phyloP scores from a whole-genome alignment of 768 basidiomycete genomes.

The Podaxis pistillaris region DNA sequence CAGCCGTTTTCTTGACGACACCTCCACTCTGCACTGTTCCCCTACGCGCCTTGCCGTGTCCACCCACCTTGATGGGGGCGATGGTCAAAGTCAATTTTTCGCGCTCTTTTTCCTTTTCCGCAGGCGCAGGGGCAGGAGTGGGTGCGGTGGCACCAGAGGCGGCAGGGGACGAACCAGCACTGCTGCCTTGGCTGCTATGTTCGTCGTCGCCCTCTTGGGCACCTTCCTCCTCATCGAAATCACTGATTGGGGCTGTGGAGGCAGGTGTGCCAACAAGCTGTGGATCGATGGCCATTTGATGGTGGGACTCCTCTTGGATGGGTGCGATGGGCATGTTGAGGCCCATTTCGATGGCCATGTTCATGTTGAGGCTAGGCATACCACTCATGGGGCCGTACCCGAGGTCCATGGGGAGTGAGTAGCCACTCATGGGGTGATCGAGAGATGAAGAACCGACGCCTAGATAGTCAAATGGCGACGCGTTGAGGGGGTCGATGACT shows the following conservation, averaged over 20 bases:
- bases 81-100: slow-evolving; percentile 45
- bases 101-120: slow-evolving; percentile 17
- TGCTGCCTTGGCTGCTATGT: slow-evolving; percentile 21
- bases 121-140: slow-evolving; percentile 16
- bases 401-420: slow-evolving; percentile 15
- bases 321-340: slow-evolving; percentile 18
- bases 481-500: slow-evolving; percentile 23
- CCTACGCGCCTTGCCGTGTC: slow-evolving; percentile 59
- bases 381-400: slow-evolving; percentile 24
- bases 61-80: slow-evolving; percentile 54
- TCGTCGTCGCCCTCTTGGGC: slow-evolving; percentile 23
- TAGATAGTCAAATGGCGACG: slow-evolving; percentile 17
- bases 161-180: slow-evolving; percentile 15
- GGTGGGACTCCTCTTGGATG: slow-evolving; percentile 15
- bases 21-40: slow-evolving; percentile 76
- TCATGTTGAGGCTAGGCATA: slow-evolving; percentile 20
- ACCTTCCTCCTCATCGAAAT: slow-evolving; percentile 37
- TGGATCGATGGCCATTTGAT: slow-evolving; percentile 57
- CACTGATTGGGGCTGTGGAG: slow-evolving; percentile 26
- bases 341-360: slow-evolving; percentile 8
- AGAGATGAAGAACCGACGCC: slow-evolving; percentile 5
- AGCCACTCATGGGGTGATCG: slow-evolving; percentile 18
- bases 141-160: slow-evolving; percentile 1
- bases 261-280: slow-evolving; percentile 72
- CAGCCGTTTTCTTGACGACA: slow-evolving; percentile 55